phyloP scores from a whole-genome alignment of 306 rosid genomes.

The Trifolium repens region DNA sequence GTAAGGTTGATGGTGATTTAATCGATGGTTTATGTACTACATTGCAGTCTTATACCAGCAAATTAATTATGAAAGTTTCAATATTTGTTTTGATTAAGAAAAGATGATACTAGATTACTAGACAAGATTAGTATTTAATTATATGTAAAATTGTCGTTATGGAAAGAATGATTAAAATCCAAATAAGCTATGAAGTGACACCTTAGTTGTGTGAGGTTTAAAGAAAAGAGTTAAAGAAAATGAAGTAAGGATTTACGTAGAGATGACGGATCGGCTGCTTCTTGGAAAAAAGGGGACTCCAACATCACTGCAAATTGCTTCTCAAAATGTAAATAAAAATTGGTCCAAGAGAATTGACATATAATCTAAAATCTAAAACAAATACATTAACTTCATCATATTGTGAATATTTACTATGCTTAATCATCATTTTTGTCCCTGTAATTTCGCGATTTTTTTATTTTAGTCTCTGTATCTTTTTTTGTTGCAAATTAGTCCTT shows the following conservation, averaged over 20 bases:
- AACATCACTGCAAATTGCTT: not conserved
- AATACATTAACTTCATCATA: no score
- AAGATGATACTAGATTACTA: not conserved
- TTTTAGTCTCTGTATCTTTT: no score
- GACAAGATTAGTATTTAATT: constrained; percentile 9
- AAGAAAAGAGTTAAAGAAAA: no score
- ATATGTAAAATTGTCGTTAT: constrained; percentile 17
- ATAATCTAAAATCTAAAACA: no score
- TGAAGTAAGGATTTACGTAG: not conserved
- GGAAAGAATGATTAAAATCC: constrained; percentile 20
- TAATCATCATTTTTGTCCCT: no score
- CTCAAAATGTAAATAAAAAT: not conserved
- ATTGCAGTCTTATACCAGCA: constrained; percentile 43
- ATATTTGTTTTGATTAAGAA: not conserved
- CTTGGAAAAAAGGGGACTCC: not conserved
- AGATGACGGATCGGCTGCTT: not conserved
- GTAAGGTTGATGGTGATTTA: constrained; percentile 45
- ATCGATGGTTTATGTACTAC: constrained; percentile 36
- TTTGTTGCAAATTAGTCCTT: no score
- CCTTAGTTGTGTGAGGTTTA: no score
- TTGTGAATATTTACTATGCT: no score
- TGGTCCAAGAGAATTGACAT: no score
- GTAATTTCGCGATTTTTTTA: no score
- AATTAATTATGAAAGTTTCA: constrained; percentile 7
- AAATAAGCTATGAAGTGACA: constrained; percentile 1